Percentiles rank a stretch among this genome's conserved stretches.
phyloP scores from a whole-genome alignment of 192 early-diverging fungal species.

The Gorgonomyces haynaldii region DNA sequence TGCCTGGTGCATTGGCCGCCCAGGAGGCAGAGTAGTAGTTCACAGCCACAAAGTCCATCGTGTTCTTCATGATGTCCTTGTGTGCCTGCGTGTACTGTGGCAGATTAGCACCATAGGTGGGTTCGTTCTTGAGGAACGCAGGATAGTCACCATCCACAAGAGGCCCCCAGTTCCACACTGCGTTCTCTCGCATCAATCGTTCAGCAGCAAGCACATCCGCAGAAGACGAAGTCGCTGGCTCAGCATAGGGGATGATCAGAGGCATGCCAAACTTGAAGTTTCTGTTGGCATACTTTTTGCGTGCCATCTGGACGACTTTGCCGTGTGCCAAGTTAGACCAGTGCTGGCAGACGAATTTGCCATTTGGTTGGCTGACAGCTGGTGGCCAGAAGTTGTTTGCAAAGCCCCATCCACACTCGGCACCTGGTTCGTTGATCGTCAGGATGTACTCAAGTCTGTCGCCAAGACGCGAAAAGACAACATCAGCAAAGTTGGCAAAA shows the following conservation, averaged over 20 bases:
- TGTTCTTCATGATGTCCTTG: not conserved
- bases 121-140: not conserved
- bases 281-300: conserved; percentile 5
- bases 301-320: conserved; percentile 11
- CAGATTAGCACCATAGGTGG: not conserved
- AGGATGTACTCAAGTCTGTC: conserved; percentile 17
- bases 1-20: not conserved
- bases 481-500: conserved; percentile 19
- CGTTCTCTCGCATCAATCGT: not conserved
- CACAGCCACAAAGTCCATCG: not conserved
- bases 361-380: not conserved
- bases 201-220: not conserved
- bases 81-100: not conserved
- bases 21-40: conserved; percentile 7
- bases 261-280: conserved; percentile 16
- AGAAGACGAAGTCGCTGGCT: not conserved
- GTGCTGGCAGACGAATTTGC: conserved; percentile 4
- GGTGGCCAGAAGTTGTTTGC: conserved; percentile 8
- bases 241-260: not conserved
- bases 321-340: conserved; percentile 11
- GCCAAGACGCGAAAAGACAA: conserved; percentile 15
- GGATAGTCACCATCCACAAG: not conserved
- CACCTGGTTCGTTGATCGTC: conserved; percentile 25
- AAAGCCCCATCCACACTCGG: conserved; percentile 16
- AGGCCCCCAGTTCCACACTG: not conserved